phyloP scores from a whole-genome alignment of 1,284 basidiomycete genomes.

The Tranzscheliella williamsii region DNA sequence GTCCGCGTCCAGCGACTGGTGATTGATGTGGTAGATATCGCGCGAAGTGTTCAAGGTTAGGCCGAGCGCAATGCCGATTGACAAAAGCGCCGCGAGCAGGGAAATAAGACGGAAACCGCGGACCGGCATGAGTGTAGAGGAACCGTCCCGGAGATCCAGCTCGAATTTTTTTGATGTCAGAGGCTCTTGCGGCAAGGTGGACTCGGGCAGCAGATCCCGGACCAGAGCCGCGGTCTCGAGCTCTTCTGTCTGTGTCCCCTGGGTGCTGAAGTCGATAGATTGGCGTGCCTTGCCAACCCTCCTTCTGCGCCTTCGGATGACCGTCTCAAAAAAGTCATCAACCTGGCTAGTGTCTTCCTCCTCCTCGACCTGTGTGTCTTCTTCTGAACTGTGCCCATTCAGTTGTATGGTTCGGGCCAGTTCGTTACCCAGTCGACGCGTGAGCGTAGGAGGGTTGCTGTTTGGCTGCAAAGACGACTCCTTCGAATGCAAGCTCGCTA shows the following conservation, averaged over 20 bases:
- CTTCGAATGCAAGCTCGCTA: slow-evolving; percentile 23
- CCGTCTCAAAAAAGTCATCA: slow-evolving; percentile 37
- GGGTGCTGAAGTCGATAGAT: slow-evolving; percentile 27
- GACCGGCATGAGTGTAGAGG: neutral
- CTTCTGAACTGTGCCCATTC: slow-evolving; percentile 18
- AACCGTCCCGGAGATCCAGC: too few relatives aligned
- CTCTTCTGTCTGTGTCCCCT: slow-evolving; percentile 25
- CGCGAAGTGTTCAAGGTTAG: slow-evolving; percentile 27
- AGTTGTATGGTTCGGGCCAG: slow-evolving; percentile 27
- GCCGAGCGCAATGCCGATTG: slow-evolving; percentile 17
- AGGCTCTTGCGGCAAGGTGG: neutral
- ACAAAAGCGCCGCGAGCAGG: slow-evolving; percentile 8
- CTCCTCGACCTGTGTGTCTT: slow-evolving; percentile 34
- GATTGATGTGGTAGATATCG: slow-evolving; percentile 35
- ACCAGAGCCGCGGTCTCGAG: neutral
- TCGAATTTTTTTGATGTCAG: too few relatives aligned
- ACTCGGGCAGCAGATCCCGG: neutral
- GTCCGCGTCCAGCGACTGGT: slow-evolving; percentile 22
- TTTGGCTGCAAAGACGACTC: slow-evolving; percentile 56
- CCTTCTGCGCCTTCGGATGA: slow-evolving; percentile 32
- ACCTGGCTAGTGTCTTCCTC: slow-evolving; percentile 31
- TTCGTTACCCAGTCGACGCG: slow-evolving; percentile 27
- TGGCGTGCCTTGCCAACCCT: slow-evolving; percentile 26
- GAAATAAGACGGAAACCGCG: slow-evolving; percentile 1
- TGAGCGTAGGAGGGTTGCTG: slow-evolving; percentile 21